Evolutionary conservation across 2,329 filamentous ascomycete genomes (phyloP).

Genomic region (Paraphaeosphaeria minitans): DNA sequence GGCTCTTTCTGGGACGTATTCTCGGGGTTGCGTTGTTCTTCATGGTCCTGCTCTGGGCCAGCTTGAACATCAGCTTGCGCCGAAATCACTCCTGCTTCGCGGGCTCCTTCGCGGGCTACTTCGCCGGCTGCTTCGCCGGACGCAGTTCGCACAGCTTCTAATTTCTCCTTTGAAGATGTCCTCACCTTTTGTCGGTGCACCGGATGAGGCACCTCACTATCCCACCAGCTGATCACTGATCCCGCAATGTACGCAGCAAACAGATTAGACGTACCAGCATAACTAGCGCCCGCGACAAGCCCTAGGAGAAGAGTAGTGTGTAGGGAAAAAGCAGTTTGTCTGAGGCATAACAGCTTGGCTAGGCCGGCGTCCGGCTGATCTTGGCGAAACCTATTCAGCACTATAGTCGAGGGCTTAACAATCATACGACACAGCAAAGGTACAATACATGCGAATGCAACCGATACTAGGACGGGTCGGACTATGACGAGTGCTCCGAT

Average conservation of each 20-base stretch:
- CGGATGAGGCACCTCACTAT: constrained; percentile 45
- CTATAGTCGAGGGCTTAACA: constrained; percentile 49
- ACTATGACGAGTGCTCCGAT: constrained; percentile 53
- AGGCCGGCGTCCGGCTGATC: constrained; percentile 24
- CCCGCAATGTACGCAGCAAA: constrained; percentile 67
- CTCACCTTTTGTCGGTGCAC: neutral
- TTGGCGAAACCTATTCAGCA: constrained; percentile 42
- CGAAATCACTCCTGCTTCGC: neutral
- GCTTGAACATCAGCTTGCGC: neutral
- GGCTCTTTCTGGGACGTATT: neutral
- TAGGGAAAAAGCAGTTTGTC: constrained; percentile 50
- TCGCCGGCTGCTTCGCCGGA: neutral
- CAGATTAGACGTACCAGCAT: constrained; percentile 66
- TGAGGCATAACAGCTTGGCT: constrained; percentile 29
- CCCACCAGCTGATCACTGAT: constrained; percentile 65
- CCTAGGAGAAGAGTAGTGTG: constrained; percentile 59
- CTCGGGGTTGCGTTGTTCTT: neutral
- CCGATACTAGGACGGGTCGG: constrained; percentile 58
- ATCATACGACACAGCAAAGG: constrained; percentile 56
- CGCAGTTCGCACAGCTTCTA: neutral
- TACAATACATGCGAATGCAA: constrained; percentile 57
- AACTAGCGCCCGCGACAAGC: constrained; percentile 58
- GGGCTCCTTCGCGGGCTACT: neutral
- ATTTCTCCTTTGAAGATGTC: neutral
- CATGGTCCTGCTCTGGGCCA: neutral